phyloP scores from a whole-genome alignment of 2,329 filamentous ascomycete species.

The Passalora sequoiae region DNA sequence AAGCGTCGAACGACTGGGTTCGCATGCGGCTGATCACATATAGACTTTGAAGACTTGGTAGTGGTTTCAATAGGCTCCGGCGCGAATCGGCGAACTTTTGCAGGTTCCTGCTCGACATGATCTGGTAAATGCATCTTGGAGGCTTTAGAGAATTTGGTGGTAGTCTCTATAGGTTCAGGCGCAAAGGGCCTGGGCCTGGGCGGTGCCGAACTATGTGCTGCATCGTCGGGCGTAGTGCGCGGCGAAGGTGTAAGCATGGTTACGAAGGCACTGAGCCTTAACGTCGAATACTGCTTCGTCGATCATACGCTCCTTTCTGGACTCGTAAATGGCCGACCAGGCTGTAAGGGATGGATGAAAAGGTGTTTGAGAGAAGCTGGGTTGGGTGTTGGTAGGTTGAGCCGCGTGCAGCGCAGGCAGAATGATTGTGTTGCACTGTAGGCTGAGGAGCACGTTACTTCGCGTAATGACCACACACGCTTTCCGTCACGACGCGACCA shows the following conservation, averaged over 20 bases:
- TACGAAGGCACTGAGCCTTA: constrained; percentile 18
- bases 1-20: constrained; percentile 22
- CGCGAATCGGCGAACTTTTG: constrained; percentile 25
- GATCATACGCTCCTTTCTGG: constrained; percentile 23
- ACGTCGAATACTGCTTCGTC: constrained; percentile 12
- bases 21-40: neutral
- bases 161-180: constrained; percentile 29
- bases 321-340: constrained; percentile 26
- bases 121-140: constrained; percentile 14
- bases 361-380: neutral
- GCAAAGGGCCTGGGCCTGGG: constrained; percentile 24
- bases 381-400: constrained; percentile 3
- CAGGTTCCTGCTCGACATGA: constrained; percentile 12
- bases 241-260: constrained; percentile 15
- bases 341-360: constrained; percentile 16
- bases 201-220: constrained; percentile 3
- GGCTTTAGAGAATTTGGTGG: constrained; percentile 18
- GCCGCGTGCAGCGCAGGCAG: neutral
- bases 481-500: neutral
- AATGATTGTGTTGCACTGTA: neutral
- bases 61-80: constrained; percentile 29
- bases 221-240: constrained; percentile 15
- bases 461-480: neutral
- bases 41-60: constrained; percentile 15
- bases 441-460: neutral